Evolutionary conservation across 441 rosid genomes (phyloP).

Genomic region (Capsella rubella): DNA sequence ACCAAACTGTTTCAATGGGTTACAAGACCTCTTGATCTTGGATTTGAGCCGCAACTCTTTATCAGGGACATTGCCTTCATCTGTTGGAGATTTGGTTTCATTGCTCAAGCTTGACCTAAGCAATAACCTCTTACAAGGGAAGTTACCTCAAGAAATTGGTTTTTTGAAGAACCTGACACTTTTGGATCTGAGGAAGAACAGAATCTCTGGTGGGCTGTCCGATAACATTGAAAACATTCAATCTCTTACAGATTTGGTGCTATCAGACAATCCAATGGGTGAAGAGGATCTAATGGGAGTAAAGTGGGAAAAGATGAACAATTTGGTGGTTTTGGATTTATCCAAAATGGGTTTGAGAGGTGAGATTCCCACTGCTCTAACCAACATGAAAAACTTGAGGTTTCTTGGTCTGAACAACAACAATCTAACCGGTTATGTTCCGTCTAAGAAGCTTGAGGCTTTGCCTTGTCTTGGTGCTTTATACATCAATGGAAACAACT

Average conservation of each 20-base stretch:
- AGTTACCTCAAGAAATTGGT: constrained; percentile 55
- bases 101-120: constrained; percentile 88
- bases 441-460: constrained; percentile 57
- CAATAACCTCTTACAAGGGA: constrained; percentile 66
- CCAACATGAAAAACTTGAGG: constrained; percentile 65
- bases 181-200: constrained; percentile 76
- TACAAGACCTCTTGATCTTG: constrained; percentile 65
- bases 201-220: constrained; percentile 67
- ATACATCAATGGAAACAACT: constrained; percentile 81
- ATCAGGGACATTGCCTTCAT: constrained; percentile 64
- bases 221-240: constrained; percentile 55
- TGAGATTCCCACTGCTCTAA: constrained; percentile 65
- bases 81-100: constrained; percentile 64
- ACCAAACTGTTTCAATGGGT: constrained; percentile 62
- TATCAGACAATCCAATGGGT: constrained; percentile 74
- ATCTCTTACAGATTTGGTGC: constrained; percentile 67
- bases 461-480: constrained; percentile 67
- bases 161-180: constrained; percentile 71
- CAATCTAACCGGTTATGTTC: constrained; percentile 66
- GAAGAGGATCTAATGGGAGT: constrained; percentile 52
- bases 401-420: constrained; percentile 81
- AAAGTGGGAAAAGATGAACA: constrained; percentile 62
- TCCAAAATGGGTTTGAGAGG: constrained; percentile 62
- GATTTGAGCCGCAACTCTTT: constrained; percentile 79
- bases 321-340: constrained; percentile 69